These are phyloP conservation scores for Cladosporium halotolerans DNA, from an alignment of 2,329 filamentous ascomycete species.

Conservation along the genomic window DNA sequence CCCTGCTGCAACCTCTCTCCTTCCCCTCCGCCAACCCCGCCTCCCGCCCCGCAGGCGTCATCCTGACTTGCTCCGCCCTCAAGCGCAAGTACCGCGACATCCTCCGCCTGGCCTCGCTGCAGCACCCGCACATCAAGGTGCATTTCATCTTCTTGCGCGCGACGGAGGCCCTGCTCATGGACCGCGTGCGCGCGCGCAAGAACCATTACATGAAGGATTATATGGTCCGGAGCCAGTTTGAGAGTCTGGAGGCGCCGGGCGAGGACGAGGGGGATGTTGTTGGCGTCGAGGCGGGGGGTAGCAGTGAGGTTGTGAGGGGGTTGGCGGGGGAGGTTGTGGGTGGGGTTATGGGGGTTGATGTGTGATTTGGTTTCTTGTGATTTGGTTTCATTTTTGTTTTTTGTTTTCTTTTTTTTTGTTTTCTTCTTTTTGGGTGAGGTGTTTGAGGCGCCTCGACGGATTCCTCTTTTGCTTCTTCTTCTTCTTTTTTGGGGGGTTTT, in stretches of 20 bases:
- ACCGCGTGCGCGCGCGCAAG: slow-evolving; percentile 67
- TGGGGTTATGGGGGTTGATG: slow-evolving; percentile 23
- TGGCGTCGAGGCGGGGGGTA: slow-evolving; percentile 41
- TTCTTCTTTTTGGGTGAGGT: neutral
- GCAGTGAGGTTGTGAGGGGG: slow-evolving; percentile 34
- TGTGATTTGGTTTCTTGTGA: neutral
- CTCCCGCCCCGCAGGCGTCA: slow-evolving; percentile 53
- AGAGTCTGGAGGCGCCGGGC: slow-evolving; percentile 75
- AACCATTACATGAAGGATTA: slow-evolving; percentile 92
- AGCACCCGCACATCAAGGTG: slow-evolving; percentile 45
- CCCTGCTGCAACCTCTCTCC: slow-evolving; percentile 17
- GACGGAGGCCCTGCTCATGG: slow-evolving; percentile 65
- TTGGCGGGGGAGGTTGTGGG: slow-evolving; percentile 36
- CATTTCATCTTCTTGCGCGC: slow-evolving; percentile 92
- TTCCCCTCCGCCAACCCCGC: slow-evolving; percentile 6
- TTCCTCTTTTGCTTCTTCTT: too few species aligned
- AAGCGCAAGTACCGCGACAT: slow-evolving; percentile 93
- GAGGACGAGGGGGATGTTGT: slow-evolving; percentile 46
- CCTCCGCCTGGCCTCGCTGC: slow-evolving; percentile 44
- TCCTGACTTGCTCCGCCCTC: slow-evolving; percentile 90
- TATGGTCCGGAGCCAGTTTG: slow-evolving; percentile 92
- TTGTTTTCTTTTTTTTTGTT: neutral
- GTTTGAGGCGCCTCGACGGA: neutral
- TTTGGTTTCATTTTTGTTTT: neutral
- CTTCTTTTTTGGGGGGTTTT: too few species aligned